Percentiles rank a stretch among this genome's conserved stretches.
Conservation (phyloP, 192 early-diverging fungal genomes). For the Borealophlyctis nickersoniae region DNA sequence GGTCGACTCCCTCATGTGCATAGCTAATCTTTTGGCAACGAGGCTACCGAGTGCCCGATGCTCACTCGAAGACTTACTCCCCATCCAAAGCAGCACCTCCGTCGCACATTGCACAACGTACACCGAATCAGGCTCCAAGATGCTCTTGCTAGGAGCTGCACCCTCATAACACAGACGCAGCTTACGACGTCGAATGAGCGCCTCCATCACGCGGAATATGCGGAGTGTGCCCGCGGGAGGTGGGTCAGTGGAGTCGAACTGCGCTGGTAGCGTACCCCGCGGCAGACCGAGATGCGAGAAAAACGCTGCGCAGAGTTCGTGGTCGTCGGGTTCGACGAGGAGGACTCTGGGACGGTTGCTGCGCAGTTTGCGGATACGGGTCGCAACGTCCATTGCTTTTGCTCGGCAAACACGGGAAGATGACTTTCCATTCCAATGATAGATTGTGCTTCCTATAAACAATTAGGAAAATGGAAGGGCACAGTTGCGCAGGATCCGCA, state of each 20-base stretch:
- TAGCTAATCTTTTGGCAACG: constrained; percentile 6
- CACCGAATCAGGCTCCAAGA: constrained; percentile 15
- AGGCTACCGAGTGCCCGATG: constrained; percentile 6
- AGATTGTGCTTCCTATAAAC: constrained; percentile 19
- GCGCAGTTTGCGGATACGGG: constrained; percentile 32
- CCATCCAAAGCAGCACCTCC: constrained; percentile 38
- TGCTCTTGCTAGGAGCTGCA: constrained; percentile 11
- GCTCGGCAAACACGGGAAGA: constrained; percentile 35
- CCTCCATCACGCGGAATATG: constrained; percentile 11
- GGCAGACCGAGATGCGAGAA: neutral
- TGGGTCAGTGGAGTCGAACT: neutral
- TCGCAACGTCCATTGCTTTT: constrained; percentile 34
- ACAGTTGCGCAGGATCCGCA: neutral
- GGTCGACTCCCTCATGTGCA: neutral
- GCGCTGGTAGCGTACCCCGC: neutral
- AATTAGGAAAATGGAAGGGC: neutral
- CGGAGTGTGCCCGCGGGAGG: constrained; percentile 1
- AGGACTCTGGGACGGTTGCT: constrained; percentile 31
- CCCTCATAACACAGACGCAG: constrained; percentile 30
- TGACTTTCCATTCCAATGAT: constrained; percentile 20
- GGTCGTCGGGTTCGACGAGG: constrained; percentile 29
- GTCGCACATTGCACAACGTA: constrained; percentile 11
- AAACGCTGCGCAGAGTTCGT: constrained; percentile 2
- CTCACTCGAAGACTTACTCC: constrained; percentile 16
- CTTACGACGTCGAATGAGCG: neutral